Conservation (phyloP, 2,329 filamentous ascomycete species). For the Colletotrichum tanaceti region DNA sequence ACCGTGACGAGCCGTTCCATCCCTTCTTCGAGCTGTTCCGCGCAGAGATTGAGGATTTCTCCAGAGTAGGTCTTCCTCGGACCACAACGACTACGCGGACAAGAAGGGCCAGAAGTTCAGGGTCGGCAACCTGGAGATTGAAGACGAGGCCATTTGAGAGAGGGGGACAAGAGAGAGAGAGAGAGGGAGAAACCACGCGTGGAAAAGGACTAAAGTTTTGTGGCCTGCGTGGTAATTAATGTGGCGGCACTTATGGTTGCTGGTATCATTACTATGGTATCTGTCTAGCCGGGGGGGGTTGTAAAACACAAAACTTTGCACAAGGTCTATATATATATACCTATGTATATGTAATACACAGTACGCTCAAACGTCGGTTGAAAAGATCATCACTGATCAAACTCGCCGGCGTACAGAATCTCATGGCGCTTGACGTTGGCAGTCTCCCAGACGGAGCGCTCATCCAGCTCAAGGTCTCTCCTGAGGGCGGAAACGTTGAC, state of each 20-base stretch:
- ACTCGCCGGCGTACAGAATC: conserved; percentile 60
- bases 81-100: conserved; percentile 53
- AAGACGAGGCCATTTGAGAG: conserved; percentile 50
- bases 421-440: conserved; percentile 58
- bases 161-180: fast-evolving
- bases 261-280: background rate
- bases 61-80: conserved; percentile 47
- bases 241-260: no score
- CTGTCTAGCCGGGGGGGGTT: background rate
- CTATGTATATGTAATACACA: no score
- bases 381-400: conserved; percentile 35
- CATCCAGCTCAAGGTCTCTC: conserved; percentile 50
- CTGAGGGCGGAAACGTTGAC: conserved; percentile 43
- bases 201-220: no score
- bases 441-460: conserved; percentile 57
- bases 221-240: no score
- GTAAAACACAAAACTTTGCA: background rate
- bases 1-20: conserved; percentile 51
- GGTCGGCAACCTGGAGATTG: conserved; percentile 54
- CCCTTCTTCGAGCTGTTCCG: conserved; percentile 54
- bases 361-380: no score
- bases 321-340: no score
- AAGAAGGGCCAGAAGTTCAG: conserved; percentile 54
- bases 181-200: no score
- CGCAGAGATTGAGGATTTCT: conserved; percentile 63